phyloP scores from a whole-genome alignment of 805 yeast genomes.

The Debaryomyces tyrocola region DNA sequence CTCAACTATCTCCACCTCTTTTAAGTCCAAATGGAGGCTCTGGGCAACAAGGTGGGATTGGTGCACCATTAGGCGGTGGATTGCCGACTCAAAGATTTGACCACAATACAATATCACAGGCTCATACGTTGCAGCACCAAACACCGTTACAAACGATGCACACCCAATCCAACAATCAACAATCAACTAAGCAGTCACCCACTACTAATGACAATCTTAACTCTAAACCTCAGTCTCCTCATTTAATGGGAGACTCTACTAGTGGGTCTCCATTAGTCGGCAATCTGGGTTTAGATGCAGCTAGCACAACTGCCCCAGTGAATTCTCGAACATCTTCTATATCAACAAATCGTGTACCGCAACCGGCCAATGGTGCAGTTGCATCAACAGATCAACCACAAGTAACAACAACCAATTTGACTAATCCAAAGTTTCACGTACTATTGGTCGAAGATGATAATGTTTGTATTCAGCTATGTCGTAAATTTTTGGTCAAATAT shows the following conservation, averaged over 20 bases:
- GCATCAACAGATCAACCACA: constrained; percentile 11
- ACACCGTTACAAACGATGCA: constrained; percentile 1
- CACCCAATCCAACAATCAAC: neutral
- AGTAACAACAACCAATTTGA: constrained; percentile 22
- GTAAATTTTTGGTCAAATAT: constrained; percentile 77
- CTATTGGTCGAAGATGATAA: constrained; percentile 78
- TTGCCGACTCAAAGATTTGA: constrained; percentile 4
- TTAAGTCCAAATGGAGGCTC: constrained; percentile 4
- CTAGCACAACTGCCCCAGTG: constrained; percentile 3
- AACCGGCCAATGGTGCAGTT: neutral
- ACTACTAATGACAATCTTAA: constrained; percentile 10
- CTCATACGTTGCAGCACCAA: constrained; percentile 3
- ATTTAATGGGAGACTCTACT: constrained; percentile 7
- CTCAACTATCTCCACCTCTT: constrained; percentile 8
- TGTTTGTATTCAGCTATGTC: constrained; percentile 79
- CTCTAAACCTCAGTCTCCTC: constrained; percentile 16
- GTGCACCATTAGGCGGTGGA: constrained; percentile 1
- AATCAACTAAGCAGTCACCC: constrained; percentile 8
- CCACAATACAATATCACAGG: constrained; percentile 1
- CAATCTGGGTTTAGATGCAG: constrained; percentile 4
- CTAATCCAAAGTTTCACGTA: constrained; percentile 61
- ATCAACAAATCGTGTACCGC: constrained; percentile 1
- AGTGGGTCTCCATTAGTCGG: constrained; percentile 13
- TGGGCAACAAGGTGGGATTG: neutral
- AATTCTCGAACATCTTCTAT: constrained; percentile 4